These are phyloP conservation scores for Colletotrichum kahawae DNA, from an alignment of 2,329 filamentous ascomycete species.

Conservation along the genomic window DNA sequence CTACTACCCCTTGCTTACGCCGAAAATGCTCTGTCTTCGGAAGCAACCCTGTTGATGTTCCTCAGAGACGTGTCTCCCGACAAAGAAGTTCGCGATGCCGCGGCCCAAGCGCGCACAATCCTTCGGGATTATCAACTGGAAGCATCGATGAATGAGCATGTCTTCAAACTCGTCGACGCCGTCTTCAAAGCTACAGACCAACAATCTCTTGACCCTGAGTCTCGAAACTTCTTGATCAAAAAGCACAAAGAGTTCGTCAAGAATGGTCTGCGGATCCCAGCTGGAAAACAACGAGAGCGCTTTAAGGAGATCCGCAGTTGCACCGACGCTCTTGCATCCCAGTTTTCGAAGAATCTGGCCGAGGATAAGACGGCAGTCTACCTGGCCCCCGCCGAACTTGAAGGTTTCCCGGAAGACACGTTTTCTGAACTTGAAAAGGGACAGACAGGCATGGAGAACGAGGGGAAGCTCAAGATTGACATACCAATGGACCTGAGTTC, in stretches of 20 bases:
- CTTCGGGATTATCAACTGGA: not conserved
- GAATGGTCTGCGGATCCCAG: not conserved
- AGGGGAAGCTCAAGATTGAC: slow-evolving; percentile 74
- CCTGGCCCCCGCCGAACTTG: not conserved
- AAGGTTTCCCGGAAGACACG: not conserved
- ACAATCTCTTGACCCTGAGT: not conserved
- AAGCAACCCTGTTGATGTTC: not conserved
- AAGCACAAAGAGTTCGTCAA: not conserved
- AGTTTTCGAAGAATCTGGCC: not conserved
- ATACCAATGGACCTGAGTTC: slow-evolving; percentile 87
- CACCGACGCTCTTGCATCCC: not conserved
- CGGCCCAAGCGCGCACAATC: not conserved
- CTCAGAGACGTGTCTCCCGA: not conserved
- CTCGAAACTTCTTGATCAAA: not conserved
- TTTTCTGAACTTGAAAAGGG: slow-evolving; percentile 72
- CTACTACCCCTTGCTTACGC: not conserved
- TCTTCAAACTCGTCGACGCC: not conserved
- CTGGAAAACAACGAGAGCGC: not conserved
- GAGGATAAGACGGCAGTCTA: not conserved
- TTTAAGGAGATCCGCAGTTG: not conserved
- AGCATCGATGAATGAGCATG: not conserved
- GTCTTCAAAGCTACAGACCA: not conserved
- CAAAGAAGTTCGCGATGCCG: not conserved
- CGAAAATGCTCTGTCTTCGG: not conserved
- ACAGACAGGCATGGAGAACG: slow-evolving; percentile 56